Evolutionary conservation across 192 early-diverging fungal species (phyloP), one percentile per base, ranked within the genome.

Genomic region (Allomyces macrogynus): DNA sequence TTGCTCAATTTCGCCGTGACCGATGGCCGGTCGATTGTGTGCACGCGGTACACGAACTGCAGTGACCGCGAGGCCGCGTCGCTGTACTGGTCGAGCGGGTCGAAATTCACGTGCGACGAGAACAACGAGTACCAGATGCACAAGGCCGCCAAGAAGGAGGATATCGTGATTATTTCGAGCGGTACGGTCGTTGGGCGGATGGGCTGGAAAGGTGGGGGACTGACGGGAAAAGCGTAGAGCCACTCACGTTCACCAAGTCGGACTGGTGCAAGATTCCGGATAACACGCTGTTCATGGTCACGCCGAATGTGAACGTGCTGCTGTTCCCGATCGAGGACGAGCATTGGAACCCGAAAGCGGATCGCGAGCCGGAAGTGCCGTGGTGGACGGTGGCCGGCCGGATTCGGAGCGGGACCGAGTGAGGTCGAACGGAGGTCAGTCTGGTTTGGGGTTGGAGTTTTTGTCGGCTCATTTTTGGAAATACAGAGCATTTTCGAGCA

Each of bases 1-100:
- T 67, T 87, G 64, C 75, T 89, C 69, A 89, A 89, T 66, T 87
- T 89, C 76, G 87, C 87, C 9, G 85, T 89, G 7, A 89, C 87
- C n/a, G 85, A 88, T 67, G 87, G 87, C 7, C 80, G 80, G 63
- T 74, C 77, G 9, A 84, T 89, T 0, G 83, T 89, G 10, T 89
- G 87, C 79, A 82, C 84, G 7, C 68, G 86, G 40, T 89, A 89
- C 65, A 83, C 86, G 42, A 88, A 78, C 49, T 86, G 83, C 67
- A 71, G 60, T 60, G 81, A 83, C 4, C 65, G 78, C 64, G 86
- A 87, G 67, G 87, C 80, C 4, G 84, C 87, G 7, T 86, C 84
- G 61, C 72, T 89, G 32, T 89, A 86, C 67, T 89, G 85, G 71
- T 89, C 87, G 42, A 87, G 85, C 1, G 87, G 87, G 4, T 87